These are phyloP conservation scores for Oldenlandia corymbosa DNA, from an alignment of 257 asterid species.

Conservation along the genomic window DNA sequence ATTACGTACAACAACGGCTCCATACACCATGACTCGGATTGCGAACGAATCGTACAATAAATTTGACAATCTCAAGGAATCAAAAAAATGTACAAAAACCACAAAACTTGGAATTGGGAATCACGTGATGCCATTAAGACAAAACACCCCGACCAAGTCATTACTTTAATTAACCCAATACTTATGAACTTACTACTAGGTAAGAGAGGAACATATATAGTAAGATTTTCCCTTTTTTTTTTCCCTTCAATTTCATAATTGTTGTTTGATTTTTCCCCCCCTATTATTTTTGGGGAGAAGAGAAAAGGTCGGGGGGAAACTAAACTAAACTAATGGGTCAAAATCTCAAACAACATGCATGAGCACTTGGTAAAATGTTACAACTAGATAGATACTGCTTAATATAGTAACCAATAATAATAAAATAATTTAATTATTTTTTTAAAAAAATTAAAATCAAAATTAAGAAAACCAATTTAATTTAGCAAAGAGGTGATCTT, in stretches of 20 bases:
- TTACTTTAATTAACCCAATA: slow-evolving; percentile 51
- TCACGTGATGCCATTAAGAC: slow-evolving; percentile 86
- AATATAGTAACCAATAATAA: neutral
- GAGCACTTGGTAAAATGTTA: neutral
- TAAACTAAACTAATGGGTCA: slow-evolving; percentile 6
- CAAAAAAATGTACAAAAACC: slow-evolving; percentile 27
- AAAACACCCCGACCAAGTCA: slow-evolving; percentile 91
- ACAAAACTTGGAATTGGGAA: slow-evolving; percentile 39
- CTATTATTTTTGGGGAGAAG: neutral
- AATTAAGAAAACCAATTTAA: too few relatives aligned
- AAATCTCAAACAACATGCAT: neutral
- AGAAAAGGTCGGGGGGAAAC: neutral
- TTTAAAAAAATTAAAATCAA: too few relatives aligned
- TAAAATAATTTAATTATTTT: too few relatives aligned
- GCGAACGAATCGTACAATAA: slow-evolving; percentile 17
- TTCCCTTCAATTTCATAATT: too few relatives aligned
- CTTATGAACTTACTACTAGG: too few relatives aligned
- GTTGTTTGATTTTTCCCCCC: neutral
- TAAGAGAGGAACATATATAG: too few relatives aligned
- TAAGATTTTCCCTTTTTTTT: neutral
- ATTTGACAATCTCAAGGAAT: slow-evolving; percentile 10
- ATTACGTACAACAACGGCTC: neutral
- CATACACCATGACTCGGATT: slow-evolving; percentile 6
- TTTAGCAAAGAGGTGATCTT: slow-evolving; percentile 89
- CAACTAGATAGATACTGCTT: neutral